These are phyloP conservation scores for Penicillium bialowiezense DNA, from an alignment of 495 filamentous ascomycete genomes.

Conservation along the genomic window DNA sequence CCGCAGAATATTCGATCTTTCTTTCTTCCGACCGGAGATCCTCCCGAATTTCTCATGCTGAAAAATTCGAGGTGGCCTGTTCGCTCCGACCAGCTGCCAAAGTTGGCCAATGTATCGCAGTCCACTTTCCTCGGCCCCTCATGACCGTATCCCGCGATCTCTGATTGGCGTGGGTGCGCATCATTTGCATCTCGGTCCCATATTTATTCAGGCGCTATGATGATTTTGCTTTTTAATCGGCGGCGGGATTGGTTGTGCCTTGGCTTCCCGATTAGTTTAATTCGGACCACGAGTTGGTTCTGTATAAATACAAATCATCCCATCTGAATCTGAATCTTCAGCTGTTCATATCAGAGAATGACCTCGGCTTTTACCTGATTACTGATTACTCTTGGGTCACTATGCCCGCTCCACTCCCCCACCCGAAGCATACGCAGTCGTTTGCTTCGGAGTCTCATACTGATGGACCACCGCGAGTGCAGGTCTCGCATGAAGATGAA, in stretches of 20 bases:
- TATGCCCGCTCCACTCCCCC: conserved; percentile 35
- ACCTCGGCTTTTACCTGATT: neutral
- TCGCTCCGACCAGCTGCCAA: conserved; percentile 20
- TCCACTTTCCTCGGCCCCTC: neutral
- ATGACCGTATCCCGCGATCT: too few species aligned
- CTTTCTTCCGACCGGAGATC: neutral
- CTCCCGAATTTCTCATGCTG: too few species aligned
- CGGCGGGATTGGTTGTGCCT: conserved; percentile 13
- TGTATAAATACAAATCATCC: conserved; percentile 13
- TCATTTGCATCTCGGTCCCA: neutral
- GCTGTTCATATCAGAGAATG: neutral
- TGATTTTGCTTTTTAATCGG: conserved; percentile 4
- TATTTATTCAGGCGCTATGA: neutral
- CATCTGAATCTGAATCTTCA: neutral
- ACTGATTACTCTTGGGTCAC: too few species aligned
- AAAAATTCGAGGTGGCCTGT: neutral
- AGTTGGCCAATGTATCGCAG: conserved; percentile 19
- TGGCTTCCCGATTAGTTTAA: conserved; percentile 25
- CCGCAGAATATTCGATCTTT: conserved; percentile 1
- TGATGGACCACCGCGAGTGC: conserved; percentile 26
- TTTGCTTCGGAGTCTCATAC: conserved; percentile 19
- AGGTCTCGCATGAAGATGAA: conserved; percentile 32
- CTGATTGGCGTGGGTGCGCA: too few species aligned
- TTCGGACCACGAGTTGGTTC: neutral
- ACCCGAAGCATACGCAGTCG: conserved; percentile 20